Conservation (phyloP, 1,139 yeast genomes). For the Martiniozyma asiatica region DNA sequence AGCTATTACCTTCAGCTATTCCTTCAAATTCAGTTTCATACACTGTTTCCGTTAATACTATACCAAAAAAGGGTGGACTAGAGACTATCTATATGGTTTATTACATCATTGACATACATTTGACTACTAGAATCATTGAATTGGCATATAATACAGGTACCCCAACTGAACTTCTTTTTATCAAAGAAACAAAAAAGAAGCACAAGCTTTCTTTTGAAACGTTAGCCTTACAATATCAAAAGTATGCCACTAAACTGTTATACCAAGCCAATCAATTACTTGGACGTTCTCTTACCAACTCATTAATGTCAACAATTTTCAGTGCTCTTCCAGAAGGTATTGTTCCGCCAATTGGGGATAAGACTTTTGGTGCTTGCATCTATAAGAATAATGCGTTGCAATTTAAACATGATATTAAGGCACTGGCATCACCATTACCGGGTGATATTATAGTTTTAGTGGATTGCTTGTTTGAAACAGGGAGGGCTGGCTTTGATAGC, state of each 20-base stretch:
- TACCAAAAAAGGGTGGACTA: conserved; percentile 48
- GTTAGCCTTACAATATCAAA: conserved; percentile 38
- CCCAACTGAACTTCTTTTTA: conserved; percentile 41
- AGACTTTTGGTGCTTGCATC: conserved; percentile 63
- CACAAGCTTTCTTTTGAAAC: conserved; percentile 35
- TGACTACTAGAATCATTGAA: conserved; percentile 53
- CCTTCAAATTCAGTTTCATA: conserved; percentile 34
- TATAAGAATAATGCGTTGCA: conserved; percentile 47
- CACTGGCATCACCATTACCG: conserved; percentile 53
- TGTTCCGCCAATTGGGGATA: conserved; percentile 50
- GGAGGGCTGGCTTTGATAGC: conserved; percentile 35
- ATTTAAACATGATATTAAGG: conserved; percentile 43
- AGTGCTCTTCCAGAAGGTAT: conserved; percentile 18
- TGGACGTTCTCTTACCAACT: no score
- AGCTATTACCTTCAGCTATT: conserved; percentile 48
- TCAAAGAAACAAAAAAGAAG: conserved; percentile 32
- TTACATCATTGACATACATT: conserved; percentile 63
- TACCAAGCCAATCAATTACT: no score
- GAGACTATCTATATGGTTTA: conserved; percentile 46
- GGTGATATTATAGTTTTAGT: conserved; percentile 78
- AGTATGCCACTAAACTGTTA: conserved; percentile 32
- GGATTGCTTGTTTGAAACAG: conserved; percentile 54
- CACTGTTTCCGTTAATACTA: conserved; percentile 53
- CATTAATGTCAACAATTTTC: no score
- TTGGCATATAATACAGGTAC: conserved; percentile 40